Evolutionary conservation across 768 basidiomycete species (phyloP).

Genomic region (Paxillus ammoniavirescens): DNA sequence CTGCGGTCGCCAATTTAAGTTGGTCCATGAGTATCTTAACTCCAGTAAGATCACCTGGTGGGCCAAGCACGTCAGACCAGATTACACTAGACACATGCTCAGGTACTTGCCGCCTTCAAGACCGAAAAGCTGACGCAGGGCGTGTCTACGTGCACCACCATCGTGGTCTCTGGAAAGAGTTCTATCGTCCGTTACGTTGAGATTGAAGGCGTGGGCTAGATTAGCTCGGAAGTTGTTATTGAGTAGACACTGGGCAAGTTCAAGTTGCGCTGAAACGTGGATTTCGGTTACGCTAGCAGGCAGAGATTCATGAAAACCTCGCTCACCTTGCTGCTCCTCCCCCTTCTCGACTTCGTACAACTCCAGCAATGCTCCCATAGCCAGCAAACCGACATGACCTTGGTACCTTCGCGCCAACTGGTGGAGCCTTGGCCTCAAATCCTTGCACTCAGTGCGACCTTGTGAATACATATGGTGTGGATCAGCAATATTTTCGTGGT

Average conservation of each 20-base stretch:
- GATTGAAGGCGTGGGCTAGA: slow-evolving; percentile 14
- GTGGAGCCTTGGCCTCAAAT: slow-evolving; percentile 14
- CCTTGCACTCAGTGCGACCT: neutral
- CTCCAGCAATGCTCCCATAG: slow-evolving; percentile 18
- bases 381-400: slow-evolving; percentile 14
- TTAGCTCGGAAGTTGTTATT: slow-evolving; percentile 14
- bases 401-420: slow-evolving; percentile 11
- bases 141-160: neutral
- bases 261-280: slow-evolving; percentile 1
- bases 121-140: slow-evolving; percentile 16
- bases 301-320: neutral
- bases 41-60: too few species aligned
- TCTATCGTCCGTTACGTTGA: neutral
- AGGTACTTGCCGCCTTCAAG: slow-evolving; percentile 5
- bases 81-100: neutral
- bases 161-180: neutral
- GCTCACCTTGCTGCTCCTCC: slow-evolving; percentile 1
- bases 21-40: slow-evolving; percentile 10
- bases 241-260: neutral
- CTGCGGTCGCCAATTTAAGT: slow-evolving; percentile 4
- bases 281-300: too few species aligned
- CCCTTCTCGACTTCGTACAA: slow-evolving; percentile 2
- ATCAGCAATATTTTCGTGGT: too few species aligned
- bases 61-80: neutral
- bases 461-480: too few species aligned